Evolutionary conservation across 2,329 filamentous ascomycete species (phyloP).

Genomic region (Cordyceps fumosorosea): DNA sequence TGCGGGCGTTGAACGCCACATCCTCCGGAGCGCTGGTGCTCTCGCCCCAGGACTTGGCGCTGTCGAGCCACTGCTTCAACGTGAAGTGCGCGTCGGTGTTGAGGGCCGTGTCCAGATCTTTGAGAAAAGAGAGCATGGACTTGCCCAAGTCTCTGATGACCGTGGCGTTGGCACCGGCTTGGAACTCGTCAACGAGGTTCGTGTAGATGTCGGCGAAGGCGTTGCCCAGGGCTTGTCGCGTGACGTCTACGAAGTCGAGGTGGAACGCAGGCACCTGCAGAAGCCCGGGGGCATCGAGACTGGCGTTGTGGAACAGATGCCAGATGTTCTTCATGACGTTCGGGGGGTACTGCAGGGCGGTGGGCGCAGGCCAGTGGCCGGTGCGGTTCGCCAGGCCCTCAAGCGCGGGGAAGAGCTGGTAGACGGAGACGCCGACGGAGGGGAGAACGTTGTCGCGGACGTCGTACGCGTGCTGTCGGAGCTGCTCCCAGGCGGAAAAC

Average conservation of each 20-base stretch:
- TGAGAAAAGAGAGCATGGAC: background rate
- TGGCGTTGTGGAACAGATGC: background rate
- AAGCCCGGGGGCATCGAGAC: background rate
- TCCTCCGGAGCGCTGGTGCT: constrained; percentile 13
- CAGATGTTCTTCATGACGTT: background rate
- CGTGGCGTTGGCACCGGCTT: background rate
- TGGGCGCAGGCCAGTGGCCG: background rate
- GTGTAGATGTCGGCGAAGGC: background rate
- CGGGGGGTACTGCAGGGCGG: background rate
- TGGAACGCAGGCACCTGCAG: background rate
- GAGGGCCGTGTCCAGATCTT: background rate
- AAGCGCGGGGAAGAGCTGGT: background rate
- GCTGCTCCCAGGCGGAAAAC: constrained; percentile 1
- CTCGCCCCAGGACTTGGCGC: constrained; percentile 29
- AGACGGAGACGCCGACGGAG: background rate
- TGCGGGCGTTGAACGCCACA: constrained; percentile 35
- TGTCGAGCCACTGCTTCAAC: constrained; percentile 34
- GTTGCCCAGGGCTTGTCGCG: background rate
- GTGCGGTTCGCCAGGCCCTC: background rate
- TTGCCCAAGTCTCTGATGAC: background rate
- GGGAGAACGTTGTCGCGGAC: background rate
- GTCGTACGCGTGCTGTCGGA: background rate
- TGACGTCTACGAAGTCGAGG: constrained; percentile 6
- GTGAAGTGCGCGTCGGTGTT: constrained; percentile 28
- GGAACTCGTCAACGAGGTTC: background rate